Conservation (phyloP, 805 yeast species). For the Candida nonsorbophila region DNA sequence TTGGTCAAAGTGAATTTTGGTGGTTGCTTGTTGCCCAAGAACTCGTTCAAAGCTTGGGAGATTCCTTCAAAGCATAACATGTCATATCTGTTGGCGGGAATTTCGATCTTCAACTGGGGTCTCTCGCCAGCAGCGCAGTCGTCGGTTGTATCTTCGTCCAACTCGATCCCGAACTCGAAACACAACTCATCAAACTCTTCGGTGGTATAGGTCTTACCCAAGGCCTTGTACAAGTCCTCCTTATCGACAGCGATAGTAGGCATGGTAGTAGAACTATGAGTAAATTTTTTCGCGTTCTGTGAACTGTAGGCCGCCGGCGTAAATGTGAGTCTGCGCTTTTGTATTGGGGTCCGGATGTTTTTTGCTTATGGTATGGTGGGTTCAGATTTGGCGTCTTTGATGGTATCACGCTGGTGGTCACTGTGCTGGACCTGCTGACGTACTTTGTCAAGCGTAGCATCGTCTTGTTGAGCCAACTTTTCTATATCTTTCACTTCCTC, state of each 20-base stretch:
- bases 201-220: conserved; percentile 60
- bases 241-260: conserved; percentile 97
- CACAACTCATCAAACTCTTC: conserved; percentile 95
- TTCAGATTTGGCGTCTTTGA: not conserved
- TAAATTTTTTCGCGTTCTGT: not conserved
- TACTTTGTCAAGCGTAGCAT: conserved; percentile 11
- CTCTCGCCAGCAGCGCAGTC: conserved; percentile 70
- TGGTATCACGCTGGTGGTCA: conserved; percentile 1
- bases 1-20: conserved; percentile 65
- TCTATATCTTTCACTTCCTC: conserved; percentile 43
- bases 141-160: conserved; percentile 94
- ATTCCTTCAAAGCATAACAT: conserved; percentile 98
- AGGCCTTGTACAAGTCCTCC: conserved; percentile 77
- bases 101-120: conserved; percentile 95
- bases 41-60: conserved; percentile 90
- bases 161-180: conserved; percentile 95
- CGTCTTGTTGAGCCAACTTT: conserved; percentile 19
- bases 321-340: not conserved
- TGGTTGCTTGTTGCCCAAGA: conserved; percentile 60
- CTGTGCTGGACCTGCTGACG: conserved; percentile 5
- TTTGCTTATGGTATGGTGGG: no score
- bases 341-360: not conserved
- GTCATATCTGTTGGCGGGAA: conserved; percentile 98
- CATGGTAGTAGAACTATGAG: conserved; percentile 53
- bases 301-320: not conserved